Base-by-base conservation (phyloP, 2,329 filamentous ascomycete species). In the Exophiala sp. region DNA sequence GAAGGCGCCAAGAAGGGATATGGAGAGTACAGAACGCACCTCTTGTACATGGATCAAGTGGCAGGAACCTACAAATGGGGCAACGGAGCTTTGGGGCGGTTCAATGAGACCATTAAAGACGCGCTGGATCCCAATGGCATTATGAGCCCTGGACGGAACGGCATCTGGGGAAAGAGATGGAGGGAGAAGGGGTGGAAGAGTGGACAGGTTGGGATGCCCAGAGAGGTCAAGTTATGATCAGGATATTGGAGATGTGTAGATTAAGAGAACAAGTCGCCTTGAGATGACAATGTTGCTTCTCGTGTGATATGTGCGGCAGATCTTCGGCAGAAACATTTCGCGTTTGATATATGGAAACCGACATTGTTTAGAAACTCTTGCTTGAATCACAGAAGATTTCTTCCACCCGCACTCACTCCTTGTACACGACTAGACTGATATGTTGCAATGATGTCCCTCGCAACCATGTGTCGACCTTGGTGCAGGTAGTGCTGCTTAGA, bases 51-150 rank as follows among this genome's bases (percentile, higher is more conserved):
- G 65, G 74, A 78, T 56, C 73, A 76, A 54, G 70, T 78, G 40
- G 72, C 73, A 0, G 63, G 65, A 24, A 75, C 73, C 1, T 78
- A 76, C 56, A 69, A 66, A 35, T 77, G 68, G 64, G 72, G 72
- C 41, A 65, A 72, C 41, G 65, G 70, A 52, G 72, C 72, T 3
- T 60, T 72, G 60, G 68, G 72, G 65, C 69, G 66, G 53, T 68
- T 78, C 47, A 75, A 75, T 51, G 71, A 76, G 63, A 67, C 60
- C 35, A 69, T 78, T 52, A 78, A 78, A 63, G 72, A 77, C 62
- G 71, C 72, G 1, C 53, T 78, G n/a, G 75, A 78, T 65, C 75
- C 75, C 2, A 77, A 76, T 54, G 74, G 75, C 0, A 77, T 78
- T 50, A 56, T 78, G 48, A 72, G 73, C 4, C 75, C 74, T 2